A percentile compares a stretch with the other conserved stretches of the same genome.
Evolutionary conservation across 768 basidiomycete genomes (phyloP).

Genomic region (Leccinum boreale): DNA sequence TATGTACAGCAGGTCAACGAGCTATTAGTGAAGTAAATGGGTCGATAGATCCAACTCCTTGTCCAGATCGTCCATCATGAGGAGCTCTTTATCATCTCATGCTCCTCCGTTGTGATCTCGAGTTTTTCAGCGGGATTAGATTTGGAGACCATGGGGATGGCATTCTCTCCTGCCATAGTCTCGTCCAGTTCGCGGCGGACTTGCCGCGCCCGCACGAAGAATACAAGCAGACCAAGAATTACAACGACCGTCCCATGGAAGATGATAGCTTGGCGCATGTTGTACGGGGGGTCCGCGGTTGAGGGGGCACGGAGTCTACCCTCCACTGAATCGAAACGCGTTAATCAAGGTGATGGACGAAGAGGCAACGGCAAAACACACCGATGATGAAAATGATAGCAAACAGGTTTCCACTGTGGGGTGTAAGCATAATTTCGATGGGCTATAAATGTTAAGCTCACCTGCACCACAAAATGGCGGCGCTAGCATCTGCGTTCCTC

Average conservation of each 20-base stretch:
- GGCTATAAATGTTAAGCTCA: slow-evolving; percentile 33
- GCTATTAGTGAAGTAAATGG: neutral
- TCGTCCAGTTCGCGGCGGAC: slow-evolving; percentile 62
- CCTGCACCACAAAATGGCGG: slow-evolving; percentile 75
- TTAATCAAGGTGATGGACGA: neutral
- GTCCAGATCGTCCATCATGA: neutral
- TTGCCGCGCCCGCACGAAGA: slow-evolving; percentile 59
- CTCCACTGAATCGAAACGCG: slow-evolving; percentile 41
- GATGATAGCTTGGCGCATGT: slow-evolving; percentile 67
- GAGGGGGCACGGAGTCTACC: slow-evolving; percentile 63
- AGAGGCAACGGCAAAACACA: slow-evolving; percentile 31
- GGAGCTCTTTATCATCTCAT: neutral
- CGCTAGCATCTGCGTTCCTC: slow-evolving; percentile 72
- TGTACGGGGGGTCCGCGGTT: slow-evolving; percentile 63
- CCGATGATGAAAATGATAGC: slow-evolving; percentile 61
- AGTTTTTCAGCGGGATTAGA: neutral
- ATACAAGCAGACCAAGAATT: slow-evolving; percentile 37
- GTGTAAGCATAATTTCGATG: neutral
- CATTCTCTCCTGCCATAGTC: slow-evolving; percentile 33
- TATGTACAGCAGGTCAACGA: neutral
- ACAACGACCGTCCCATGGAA: slow-evolving; percentile 57
- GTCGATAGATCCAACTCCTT: neutral
- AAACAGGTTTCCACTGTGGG: slow-evolving; percentile 58
- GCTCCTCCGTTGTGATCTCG: neutral
- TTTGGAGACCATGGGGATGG: neutral